Evolutionary conservation across 2,329 filamentous ascomycete genomes (phyloP).

Genomic region (Penicillium sp.): DNA sequence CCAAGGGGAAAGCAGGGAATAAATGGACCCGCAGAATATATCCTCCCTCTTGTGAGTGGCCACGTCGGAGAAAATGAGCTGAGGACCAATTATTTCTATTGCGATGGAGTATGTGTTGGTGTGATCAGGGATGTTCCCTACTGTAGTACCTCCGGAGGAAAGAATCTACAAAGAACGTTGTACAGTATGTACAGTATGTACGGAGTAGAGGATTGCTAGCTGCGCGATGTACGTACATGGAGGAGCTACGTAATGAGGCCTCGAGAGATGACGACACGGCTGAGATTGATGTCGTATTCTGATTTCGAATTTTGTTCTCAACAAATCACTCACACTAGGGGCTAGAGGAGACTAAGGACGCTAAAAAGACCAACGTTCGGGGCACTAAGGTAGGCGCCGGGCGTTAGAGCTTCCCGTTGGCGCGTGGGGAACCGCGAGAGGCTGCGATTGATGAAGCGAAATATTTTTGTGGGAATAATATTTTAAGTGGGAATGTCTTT

Average conservation of each 20-base stretch:
- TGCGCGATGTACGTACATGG: neutral
- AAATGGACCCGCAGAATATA: neutral
- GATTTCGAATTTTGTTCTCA: neutral
- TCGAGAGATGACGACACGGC: neutral
- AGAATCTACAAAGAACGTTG: too few species aligned
- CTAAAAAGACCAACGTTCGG: neutral
- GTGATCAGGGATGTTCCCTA: slow-evolving; percentile 2
- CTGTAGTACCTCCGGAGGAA: neutral
- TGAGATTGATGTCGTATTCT: neutral
- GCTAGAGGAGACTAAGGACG: too few species aligned
- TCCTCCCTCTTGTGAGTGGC: neutral
- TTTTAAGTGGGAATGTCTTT: too few species aligned
- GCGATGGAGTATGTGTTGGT: neutral
- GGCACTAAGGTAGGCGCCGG: slow-evolving; percentile 3
- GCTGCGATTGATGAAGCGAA: neutral
- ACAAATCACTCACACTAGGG: neutral
- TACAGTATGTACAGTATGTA: too few species aligned
- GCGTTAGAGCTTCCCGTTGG: slow-evolving; percentile 3
- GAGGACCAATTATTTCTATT: neutral
- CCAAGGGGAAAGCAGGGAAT: neutral
- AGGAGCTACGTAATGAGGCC: too few species aligned
- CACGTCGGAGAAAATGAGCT: neutral
- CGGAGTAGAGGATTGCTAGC: too few species aligned
- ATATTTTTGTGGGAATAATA: neutral
- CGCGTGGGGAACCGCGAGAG: slow-evolving; percentile 3